Base-by-base conservation (phyloP, 495 filamentous ascomycete species). In the Usnea hakonensis region DNA sequence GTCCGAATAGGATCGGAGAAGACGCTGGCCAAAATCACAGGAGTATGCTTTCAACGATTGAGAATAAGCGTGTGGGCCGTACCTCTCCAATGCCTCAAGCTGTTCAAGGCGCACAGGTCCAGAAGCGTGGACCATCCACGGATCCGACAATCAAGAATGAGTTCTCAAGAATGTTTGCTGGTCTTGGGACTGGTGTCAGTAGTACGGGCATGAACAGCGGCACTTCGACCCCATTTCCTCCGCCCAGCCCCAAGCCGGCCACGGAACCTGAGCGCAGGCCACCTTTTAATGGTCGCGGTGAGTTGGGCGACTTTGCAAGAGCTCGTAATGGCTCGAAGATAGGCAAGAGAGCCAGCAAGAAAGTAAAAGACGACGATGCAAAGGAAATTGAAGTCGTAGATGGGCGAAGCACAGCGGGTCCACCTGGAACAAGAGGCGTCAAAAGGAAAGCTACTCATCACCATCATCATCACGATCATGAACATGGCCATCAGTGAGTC, bases 81-180 rank as follows among this genome's bases (percentile, higher is more conserved):
- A 74, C 77, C n/a, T 96, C 91, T 28, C 91, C 91, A 0, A 76
- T 95, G 19, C 91, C 91, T 8, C 91, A 96, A 74, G 91, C 91
- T 13, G 91, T 96, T 4, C 91, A 96, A 69, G 91, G 91, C 21
- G 91, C 90, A 8, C 90, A 95, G 74, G 87, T 85, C 36, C 87
- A 89, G 65, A 80, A 85, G 38, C 79, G 86, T 38, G 87, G 87
- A 17, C 87, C 89, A 3, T 83, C 84, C 28, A 87, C 85, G 8
- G 90, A 95, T 67, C 86, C 91, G 0, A 84, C 85, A 13, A 91
- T 96, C 68, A 96, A 95, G 78, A 91, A 85, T 70, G 91, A 95
- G 68, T 88, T 96, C 70, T 90, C 90, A 11, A 83, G 89, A 36
- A 93, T 96, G 76, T 96, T 96, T 74, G 88, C 89, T 5, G 91